Evolutionary conservation across 129 eudicot species (phyloP).

Genomic region (Flaveria trinervia): DNA sequence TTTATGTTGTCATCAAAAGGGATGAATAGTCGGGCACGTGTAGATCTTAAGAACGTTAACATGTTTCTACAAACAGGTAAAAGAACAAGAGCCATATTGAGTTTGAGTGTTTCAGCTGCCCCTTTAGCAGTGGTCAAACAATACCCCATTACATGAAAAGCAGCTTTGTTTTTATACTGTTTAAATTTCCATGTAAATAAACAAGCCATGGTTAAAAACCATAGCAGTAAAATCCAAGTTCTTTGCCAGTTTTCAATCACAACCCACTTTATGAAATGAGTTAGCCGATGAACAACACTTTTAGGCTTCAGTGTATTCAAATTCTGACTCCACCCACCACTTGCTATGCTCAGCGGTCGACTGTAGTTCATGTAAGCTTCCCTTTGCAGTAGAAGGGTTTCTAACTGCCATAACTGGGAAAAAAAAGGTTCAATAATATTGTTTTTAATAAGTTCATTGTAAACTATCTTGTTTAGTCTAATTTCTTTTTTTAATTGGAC

Average conservation of each 20-base stretch:
- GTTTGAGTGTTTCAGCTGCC: slow-evolving; percentile 93
- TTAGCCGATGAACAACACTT: slow-evolving; percentile 39
- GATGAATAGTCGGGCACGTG: slow-evolving; percentile 68
- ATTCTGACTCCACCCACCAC: slow-evolving; percentile 85
- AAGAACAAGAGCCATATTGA: slow-evolving; percentile 95
- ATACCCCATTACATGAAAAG: slow-evolving; percentile 91
- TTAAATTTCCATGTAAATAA: slow-evolving; percentile 85
- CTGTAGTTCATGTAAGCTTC: slow-evolving; percentile 89
- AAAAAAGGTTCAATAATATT: neutral
- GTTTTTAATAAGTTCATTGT: neutral
- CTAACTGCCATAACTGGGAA: slow-evolving; percentile 94
- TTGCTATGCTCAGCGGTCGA: slow-evolving; percentile 70
- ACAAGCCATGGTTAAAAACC: slow-evolving; percentile 70
- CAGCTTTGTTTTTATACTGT: slow-evolving; percentile 66
- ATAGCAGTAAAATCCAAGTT: slow-evolving; percentile 71
- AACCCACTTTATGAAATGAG: slow-evolving; percentile 42
- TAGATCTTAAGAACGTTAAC: slow-evolving; percentile 75
- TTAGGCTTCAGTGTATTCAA: slow-evolving; percentile 43
- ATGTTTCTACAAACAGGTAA: slow-evolving; percentile 86
- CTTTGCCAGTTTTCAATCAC: slow-evolving; percentile 85
- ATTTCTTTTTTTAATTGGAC: no score
- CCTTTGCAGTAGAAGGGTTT: slow-evolving; percentile 80
- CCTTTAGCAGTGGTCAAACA: slow-evolving; percentile 93
- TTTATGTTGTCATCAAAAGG: slow-evolving; percentile 92
- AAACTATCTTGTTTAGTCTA: neutral